These are phyloP conservation scores for Myrmaecium sp. DNA, from an alignment of 2,329 filamentous ascomycete species.

Conservation along the genomic window DNA sequence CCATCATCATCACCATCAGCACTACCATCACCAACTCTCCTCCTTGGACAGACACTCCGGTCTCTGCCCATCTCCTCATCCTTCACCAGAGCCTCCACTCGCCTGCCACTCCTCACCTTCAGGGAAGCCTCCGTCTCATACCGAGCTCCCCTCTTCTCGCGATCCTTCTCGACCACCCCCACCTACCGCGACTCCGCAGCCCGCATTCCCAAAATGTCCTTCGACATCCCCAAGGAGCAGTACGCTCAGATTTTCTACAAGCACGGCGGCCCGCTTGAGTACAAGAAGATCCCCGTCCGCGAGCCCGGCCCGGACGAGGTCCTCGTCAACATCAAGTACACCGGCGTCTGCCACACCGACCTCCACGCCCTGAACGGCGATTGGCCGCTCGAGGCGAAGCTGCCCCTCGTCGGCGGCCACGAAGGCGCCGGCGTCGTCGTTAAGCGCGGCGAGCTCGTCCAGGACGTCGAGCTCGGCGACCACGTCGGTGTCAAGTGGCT, in stretches of 20 bases:
- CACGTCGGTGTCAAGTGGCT: constrained; percentile 83
- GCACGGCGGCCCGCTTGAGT: constrained; percentile 50
- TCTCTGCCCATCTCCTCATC: no score
- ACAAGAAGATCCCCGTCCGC: constrained; percentile 68
- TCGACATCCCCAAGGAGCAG: constrained; percentile 59
- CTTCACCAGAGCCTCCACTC: no score
- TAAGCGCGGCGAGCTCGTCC: constrained; percentile 57
- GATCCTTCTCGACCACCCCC: no score
- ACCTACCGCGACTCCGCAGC: not conserved
- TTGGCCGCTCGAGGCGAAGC: constrained; percentile 71
- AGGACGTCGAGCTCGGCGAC: constrained; percentile 66
- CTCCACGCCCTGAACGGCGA: constrained; percentile 70
- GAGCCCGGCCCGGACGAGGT: constrained; percentile 79
- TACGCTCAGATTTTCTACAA: constrained; percentile 85
- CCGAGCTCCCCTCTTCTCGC: no score
- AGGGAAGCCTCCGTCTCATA: no score
- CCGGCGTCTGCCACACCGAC: constrained; percentile 83
- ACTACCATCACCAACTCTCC: no score
- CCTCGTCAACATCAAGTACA: constrained; percentile 79
- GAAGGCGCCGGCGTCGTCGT: constrained; percentile 72
- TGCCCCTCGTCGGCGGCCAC: constrained; percentile 70
- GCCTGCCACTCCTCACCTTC: no score
- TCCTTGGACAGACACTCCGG: no score
- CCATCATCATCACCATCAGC: no score
- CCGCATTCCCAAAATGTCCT: constrained; percentile 21